Evolutionary conservation across 1,284 basidiomycete species (phyloP).

Genomic region (Ceratobasidium sp.): DNA sequence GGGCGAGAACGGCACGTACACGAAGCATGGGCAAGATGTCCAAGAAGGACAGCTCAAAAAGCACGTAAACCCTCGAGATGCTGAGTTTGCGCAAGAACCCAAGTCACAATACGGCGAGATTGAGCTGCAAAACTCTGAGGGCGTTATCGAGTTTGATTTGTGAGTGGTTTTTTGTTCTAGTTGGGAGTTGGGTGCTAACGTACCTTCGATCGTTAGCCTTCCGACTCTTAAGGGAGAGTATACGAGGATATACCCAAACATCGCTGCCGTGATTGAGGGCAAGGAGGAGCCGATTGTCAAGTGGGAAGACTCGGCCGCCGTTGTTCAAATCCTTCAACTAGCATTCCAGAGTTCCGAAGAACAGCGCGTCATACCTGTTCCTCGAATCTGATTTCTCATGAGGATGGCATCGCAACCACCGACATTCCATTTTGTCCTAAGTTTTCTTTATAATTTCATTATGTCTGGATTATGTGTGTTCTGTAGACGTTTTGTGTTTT

Average conservation of each 20-base stretch:
- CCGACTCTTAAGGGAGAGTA: slow-evolving; percentile 37
- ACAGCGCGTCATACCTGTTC: slow-evolving; percentile 11
- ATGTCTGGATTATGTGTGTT: background rate
- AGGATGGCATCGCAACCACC: background rate
- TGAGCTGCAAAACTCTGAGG: slow-evolving; percentile 24
- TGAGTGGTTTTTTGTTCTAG: slow-evolving; percentile 3
- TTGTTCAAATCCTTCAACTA: slow-evolving; percentile 33
- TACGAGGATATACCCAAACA: slow-evolving; percentile 35
- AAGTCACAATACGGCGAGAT: slow-evolving; percentile 36
- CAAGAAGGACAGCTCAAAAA: slow-evolving; percentile 38
- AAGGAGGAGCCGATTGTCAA: slow-evolving; percentile 38
- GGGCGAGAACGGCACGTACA: slow-evolving; percentile 32
- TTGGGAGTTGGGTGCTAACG: background rate
- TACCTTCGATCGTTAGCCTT: background rate
- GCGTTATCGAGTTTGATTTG: slow-evolving; percentile 38
- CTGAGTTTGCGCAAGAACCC: slow-evolving; percentile 33
- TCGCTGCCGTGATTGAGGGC: slow-evolving; percentile 33
- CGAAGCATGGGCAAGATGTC: slow-evolving; percentile 34
- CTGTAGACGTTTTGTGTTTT: background rate
- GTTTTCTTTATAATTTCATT: slow-evolving; percentile 1
- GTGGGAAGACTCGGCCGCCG: slow-evolving; percentile 35
- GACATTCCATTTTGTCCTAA: background rate
- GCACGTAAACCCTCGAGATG: slow-evolving; percentile 17
- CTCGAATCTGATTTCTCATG: slow-evolving; percentile 16
- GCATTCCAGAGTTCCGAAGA: slow-evolving; percentile 34